Base-by-base conservation (phyloP, 805 yeast genomes). In the Tetrapisispora nanseiensis region DNA sequence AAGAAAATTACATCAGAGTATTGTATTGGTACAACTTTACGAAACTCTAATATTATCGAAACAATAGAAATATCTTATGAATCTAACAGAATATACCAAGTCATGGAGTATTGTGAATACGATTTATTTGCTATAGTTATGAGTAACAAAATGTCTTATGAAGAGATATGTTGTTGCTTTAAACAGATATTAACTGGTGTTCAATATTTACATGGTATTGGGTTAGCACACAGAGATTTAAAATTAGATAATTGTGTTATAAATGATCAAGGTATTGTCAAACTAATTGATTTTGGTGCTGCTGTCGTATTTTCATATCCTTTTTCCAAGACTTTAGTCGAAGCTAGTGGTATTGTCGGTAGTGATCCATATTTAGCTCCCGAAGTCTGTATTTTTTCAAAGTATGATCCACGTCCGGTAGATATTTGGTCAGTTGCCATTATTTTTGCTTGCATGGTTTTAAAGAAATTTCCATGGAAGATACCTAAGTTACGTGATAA, bases 41-140 rank as follows among this genome's bases (percentile, higher is more conserved):
- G 83, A 56, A 95, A 87, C 61, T 83, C 94, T 15, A 87, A 87
- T 59, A 82, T 87, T 49, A 82, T 89, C 45, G 89, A 85, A 61
- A 87, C 97, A 1, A 76, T 87, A 39, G 97, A 87, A 59, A 86
- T 89, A 41, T 81, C 89, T 33, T 86, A 85, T 63, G 96, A 86
- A 54, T 77, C 81, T 48, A 90, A 84, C 48, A 71, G 87, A 43
- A 80, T 86, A 43, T 77, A 82, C 51, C 96, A 87, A 63, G 86
- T 87, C 37, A 82, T 87, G 94, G 97, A 89, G 56, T 87, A 84
- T 62, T 86, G 95, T 59, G 94, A 86, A 51, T 87, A 74, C 59
- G 97, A 87, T 60, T 69, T 87, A 49, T 87, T 89, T 63, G 96
- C 96, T 8, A 84, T 87, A 44, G 96, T 87, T 28, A 87, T 89